Percentiles rank a stretch among this genome's conserved stretches.
Evolutionary conservation across 225 moss, liverwort and hornwort genomes (phyloP).

Genomic region (Marchantia polymorpha): DNA sequence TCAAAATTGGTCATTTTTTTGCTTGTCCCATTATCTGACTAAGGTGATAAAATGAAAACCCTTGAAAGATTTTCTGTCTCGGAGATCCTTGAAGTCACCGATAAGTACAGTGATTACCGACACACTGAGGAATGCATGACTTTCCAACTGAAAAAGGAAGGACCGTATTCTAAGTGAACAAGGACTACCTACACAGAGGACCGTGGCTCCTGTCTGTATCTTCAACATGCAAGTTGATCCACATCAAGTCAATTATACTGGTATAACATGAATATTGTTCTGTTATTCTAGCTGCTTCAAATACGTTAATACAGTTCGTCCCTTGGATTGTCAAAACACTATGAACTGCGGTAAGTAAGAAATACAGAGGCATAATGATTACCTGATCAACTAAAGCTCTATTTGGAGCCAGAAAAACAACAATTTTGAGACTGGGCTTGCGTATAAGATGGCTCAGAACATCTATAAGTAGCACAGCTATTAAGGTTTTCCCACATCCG

Average conservation of each 20-base stretch:
- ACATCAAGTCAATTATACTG: neutral
- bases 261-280: neutral
- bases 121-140: neutral
- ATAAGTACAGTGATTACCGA: neutral
- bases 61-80: too few relatives aligned
- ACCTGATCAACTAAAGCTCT: slow-evolving; percentile 85
- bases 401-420: slow-evolving; percentile 77
- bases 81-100: too few relatives aligned
- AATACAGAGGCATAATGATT: neutral
- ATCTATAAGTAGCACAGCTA: slow-evolving; percentile 68
- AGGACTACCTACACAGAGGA: neutral
- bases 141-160: neutral
- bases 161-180: neutral
- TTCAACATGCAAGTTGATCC: neutral
- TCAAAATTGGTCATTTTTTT: too few relatives aligned
- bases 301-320: neutral
- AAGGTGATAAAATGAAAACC: too few relatives aligned
- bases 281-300: neutral
- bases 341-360: neutral
- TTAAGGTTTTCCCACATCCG: slow-evolving; percentile 83
- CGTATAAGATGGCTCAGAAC: slow-evolving; percentile 64
- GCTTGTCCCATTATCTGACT: too few relatives aligned
- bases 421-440: slow-evolving; percentile 64
- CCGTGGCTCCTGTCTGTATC: neutral
- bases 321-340: neutral